Percentiles rank a stretch among this genome's conserved stretches.
These are phyloP conservation scores for Globisporangium nodosum DNA, from an alignment of 352 stramenopile species.

Conservation along the genomic window DNA sequence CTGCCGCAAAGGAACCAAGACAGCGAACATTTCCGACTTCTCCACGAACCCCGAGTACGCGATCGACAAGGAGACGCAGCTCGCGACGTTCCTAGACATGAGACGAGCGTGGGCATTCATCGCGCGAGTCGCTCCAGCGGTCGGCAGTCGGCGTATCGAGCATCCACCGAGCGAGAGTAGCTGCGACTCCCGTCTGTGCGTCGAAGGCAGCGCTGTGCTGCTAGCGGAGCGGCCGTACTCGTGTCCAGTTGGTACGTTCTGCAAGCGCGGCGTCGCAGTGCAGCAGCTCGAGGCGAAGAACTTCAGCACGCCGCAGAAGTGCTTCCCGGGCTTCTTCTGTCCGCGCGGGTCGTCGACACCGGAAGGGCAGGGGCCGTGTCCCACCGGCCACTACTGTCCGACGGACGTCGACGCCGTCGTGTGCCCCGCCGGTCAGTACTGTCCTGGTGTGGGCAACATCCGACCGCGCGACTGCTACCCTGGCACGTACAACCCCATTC, in stretches of 20 bases:
- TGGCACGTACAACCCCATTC: slow-evolving; percentile 89
- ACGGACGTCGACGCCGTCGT: slow-evolving; percentile 85
- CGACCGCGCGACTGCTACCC: slow-evolving; percentile 89
- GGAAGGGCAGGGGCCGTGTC: slow-evolving; percentile 92
- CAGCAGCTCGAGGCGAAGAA: slow-evolving; percentile 70
- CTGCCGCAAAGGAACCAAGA: slow-evolving; percentile 93
- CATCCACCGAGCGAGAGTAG: slow-evolving; percentile 45
- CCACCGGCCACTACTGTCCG: slow-evolving; percentile 94
- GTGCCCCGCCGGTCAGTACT: slow-evolving; percentile 92
- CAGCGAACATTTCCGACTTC: slow-evolving; percentile 57
- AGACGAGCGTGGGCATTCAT: slow-evolving; percentile 44
- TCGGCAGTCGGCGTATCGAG: slow-evolving; percentile 52
- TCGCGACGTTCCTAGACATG: slow-evolving; percentile 48
- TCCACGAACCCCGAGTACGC: slow-evolving; percentile 45
- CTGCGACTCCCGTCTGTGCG: slow-evolving; percentile 48
- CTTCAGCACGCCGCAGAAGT: slow-evolving; percentile 93
- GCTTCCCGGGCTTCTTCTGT: slow-evolving; percentile 96
- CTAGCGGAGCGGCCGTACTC: slow-evolving; percentile 91
- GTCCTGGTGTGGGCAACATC: slow-evolving; percentile 93
- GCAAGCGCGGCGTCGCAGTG: slow-evolving; percentile 77
- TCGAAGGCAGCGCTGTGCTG: slow-evolving; percentile 33
- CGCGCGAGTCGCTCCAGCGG: slow-evolving; percentile 38
- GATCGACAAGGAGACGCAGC: slow-evolving; percentile 58
- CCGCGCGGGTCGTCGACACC: slow-evolving; percentile 87
- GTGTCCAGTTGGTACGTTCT: slow-evolving; percentile 93